Conservation (phyloP, 441 rosid genomes). For the Arabidopsis hybrid region DNA sequence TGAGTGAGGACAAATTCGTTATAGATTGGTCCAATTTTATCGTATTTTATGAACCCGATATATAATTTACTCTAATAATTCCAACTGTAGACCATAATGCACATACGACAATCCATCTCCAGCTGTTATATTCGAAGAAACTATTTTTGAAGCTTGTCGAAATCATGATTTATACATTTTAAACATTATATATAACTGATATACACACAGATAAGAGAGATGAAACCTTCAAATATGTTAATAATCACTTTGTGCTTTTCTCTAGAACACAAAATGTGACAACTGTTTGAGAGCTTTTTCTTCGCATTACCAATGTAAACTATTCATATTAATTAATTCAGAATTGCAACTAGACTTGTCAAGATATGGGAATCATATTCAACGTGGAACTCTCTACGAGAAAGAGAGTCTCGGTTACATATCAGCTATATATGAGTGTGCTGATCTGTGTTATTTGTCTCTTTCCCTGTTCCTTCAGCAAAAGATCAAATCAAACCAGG, state of each 20-base stretch:
- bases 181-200: background rate
- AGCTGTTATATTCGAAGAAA: conserved; percentile 32
- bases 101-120: conserved; percentile 26
- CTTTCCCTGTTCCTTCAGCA: background rate
- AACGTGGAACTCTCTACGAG: background rate
- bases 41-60: conserved; percentile 1
- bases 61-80: conserved; percentile 3
- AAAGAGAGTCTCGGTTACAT: background rate
- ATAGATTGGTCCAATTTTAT: conserved; percentile 18
- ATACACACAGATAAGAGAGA: background rate
- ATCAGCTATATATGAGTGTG: no score
- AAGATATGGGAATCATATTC: background rate
- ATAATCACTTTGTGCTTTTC: background rate
- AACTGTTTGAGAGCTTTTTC: background rate
- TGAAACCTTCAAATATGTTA: background rate
- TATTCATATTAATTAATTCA: background rate
- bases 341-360: background rate
- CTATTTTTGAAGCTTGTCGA: conserved; percentile 10
- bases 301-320: background rate
- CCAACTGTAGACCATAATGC: conserved; percentile 23
- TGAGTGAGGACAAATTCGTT: conserved; percentile 13
- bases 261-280: background rate
- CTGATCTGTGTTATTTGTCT: no score
- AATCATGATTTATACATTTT: conserved; percentile 9
- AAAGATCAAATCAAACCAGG: background rate